These are phyloP conservation scores for Sporisorium sorghi DNA, from an alignment of 1,284 basidiomycete genomes.

Conservation along the genomic window DNA sequence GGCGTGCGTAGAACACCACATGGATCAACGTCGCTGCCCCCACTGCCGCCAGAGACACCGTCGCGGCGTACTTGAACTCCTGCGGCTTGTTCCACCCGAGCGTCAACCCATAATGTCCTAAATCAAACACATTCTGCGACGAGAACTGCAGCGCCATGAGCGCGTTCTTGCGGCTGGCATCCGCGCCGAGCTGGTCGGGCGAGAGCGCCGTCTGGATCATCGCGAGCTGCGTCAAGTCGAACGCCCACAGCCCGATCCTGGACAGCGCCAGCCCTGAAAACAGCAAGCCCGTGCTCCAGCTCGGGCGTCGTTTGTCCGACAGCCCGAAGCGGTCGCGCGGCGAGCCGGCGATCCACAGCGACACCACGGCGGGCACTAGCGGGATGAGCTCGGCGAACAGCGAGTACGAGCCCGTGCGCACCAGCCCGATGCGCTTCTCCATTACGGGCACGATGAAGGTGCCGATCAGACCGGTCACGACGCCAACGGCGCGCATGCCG, in stretches of 20 bases:
- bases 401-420: slow-evolving; percentile 71
- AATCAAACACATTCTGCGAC: slow-evolving; percentile 54
- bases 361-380: slow-evolving; percentile 41
- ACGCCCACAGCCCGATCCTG: slow-evolving; percentile 73
- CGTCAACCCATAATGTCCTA: slow-evolving; percentile 59
- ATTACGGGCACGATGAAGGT: slow-evolving; percentile 72
- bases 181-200: slow-evolving; percentile 33
- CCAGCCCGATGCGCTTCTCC: slow-evolving; percentile 71
- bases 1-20: slow-evolving; percentile 50
- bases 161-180: slow-evolving; percentile 48
- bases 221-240: slow-evolving; percentile 73
- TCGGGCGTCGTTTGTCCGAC: slow-evolving; percentile 33
- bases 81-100: slow-evolving; percentile 49
- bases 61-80: slow-evolving; percentile 59
- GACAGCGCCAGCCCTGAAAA: slow-evolving; percentile 72
- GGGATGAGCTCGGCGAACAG: slow-evolving; percentile 50
- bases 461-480: slow-evolving; percentile 72
- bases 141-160: slow-evolving; percentile 57
- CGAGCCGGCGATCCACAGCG: slow-evolving; percentile 51
- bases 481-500: slow-evolving; percentile 73
- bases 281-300: slow-evolving; percentile 55
- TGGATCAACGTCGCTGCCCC: slow-evolving; percentile 55
- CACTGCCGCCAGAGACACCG: slow-evolving; percentile 50
- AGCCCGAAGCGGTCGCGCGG: slow-evolving; percentile 33
- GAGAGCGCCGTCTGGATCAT: slow-evolving; percentile 63